Evolutionary conservation across 257 asterid species (phyloP), one percentile per base, ranked within the genome.

Genomic region (Solanum infundibuliforme): DNA sequence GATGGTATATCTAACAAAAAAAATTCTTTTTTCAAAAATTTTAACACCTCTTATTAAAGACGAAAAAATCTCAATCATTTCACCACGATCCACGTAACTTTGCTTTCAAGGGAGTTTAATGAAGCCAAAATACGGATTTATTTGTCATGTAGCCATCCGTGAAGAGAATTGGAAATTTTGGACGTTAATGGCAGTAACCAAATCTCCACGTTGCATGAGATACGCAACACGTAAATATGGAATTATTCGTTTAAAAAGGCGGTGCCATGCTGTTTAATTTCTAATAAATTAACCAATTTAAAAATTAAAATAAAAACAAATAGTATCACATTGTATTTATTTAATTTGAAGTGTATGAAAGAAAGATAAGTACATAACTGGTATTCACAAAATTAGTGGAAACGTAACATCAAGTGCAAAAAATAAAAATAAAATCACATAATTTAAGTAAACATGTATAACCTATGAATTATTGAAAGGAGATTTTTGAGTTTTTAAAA

Each of bases 131-230:
- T 14, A 41, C 46, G 46, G 46, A 41, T 41, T 41, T 79, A 27
- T 81, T 81, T 46, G 85, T 81, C 66, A 31, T 81, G 16, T 46
- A 46, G 85, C 84, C 39, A 81, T 81, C 85, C 66, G 85, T 81
- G 85, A 81, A 8, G 60, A 29, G 23, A 76, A 76, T 71, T 29
- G 85, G 3, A 81, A 79, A 9, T 27, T 81, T 81, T 81, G 68
- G 85, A 81, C n/a, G 13, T 11, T 43, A 43, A 46, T 27, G 66
- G 66, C 66, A 46, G 85, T 81, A 81, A 81, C 66, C 85, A 81
- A 46, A 81, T 81, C 85, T 81, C 68, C 66, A 81, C 68, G 41
- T 46, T 46, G 68, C 85, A 81, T 81, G 85, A 46, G 18, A 81
- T 46, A 29, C 68, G 41, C 23, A 46, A 79, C 85, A 81, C 85